Evolutionary conservation across 1,284 basidiomycete species (phyloP).

Genomic region (Tremellales sp.): DNA sequence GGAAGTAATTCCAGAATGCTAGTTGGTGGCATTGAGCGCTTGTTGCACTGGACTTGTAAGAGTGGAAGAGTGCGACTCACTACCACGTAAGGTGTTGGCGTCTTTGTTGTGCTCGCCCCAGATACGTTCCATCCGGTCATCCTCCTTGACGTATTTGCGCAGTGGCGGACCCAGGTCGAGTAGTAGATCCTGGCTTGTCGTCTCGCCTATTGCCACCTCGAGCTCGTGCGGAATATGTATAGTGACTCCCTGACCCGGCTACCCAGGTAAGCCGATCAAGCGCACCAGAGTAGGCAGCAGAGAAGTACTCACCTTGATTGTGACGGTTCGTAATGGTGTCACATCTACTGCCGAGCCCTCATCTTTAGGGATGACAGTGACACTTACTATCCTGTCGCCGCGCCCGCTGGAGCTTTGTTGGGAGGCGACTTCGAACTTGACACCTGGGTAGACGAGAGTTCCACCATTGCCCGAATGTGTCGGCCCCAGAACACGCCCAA

Average conservation of each 20-base stretch:
- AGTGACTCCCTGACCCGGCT: constrained; percentile 70
- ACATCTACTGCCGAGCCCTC: too few species aligned
- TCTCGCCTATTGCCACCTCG: constrained; percentile 68
- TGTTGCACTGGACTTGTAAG: too few species aligned
- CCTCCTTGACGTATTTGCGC: constrained; percentile 77
- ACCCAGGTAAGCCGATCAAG: background rate
- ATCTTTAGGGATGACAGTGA: constrained; percentile 38
- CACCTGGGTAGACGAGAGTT: constrained; percentile 59
- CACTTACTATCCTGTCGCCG: constrained; percentile 27
- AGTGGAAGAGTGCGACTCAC: background rate
- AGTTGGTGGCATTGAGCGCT: background rate
- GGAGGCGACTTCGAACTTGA: constrained; percentile 66
- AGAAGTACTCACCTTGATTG: constrained; percentile 22
- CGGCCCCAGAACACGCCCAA: constrained; percentile 73
- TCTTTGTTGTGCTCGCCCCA: constrained; percentile 39
- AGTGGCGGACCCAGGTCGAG: constrained; percentile 73
- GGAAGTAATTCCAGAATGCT: constrained; percentile 87
- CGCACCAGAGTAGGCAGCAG: too few species aligned
- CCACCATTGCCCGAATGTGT: constrained; percentile 58
- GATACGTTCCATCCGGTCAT: constrained; percentile 63
- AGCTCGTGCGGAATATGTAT: constrained; percentile 48
- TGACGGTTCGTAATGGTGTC: too few species aligned
- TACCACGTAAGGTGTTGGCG: too few species aligned
- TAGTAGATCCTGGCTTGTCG: constrained; percentile 73
- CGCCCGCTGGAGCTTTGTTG: constrained; percentile 46